Evolutionary conservation across 2,329 filamentous ascomycete genomes (phyloP), one percentile per base, ranked within the genome.

Genomic region (Lomentospora prolificans): DNA sequence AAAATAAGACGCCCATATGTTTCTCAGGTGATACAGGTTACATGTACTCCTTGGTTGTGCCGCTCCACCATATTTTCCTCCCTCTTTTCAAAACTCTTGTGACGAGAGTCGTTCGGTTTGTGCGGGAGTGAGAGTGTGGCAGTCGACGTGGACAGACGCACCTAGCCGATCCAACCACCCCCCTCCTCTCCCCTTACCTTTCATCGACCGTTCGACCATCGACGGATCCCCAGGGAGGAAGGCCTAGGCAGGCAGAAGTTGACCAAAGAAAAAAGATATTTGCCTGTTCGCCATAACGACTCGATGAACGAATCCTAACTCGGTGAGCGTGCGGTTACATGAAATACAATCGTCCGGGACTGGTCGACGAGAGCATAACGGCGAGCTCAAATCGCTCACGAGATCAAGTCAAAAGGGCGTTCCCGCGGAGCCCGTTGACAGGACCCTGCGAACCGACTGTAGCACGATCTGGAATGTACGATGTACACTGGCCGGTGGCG

Each of bases 81-180:
- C 17, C 5, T 44, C n/a, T 44, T 48, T 14, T 25, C 22, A 12
- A 14, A 12, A 28, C 24, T 14, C 22, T 25, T 28, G 25, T 10
- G 24, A 28, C n/a, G 10, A 31, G 17, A 25, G 22, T 28, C 4
- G 24, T 28, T n/a, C 24, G n/a, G 25, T 17, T 17, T 51, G 25
- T 28, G 25, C 14, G 44, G 22, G 44, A 48, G 22, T 48, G n/a
- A 22, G 22, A 25, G 22, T 25, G 44, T 48, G 44, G 44, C 22
- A 41, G 53, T 39, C 46, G 53, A 41, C 46, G 44, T 51, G 53
- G 53, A 50, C 53, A 55, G 44, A 50, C 41, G 53, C 50, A 39
- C 22, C 17, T 25, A 51, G 30, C 46, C 53, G 53, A 25, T 52
- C 17, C 50, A 28, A 17, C 14, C 6, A 14, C 27, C 14, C 50